Percentiles rank a stretch among this genome's conserved stretches.
Conservation (phyloP, 805 yeast genomes). For the Teunomyces barrocoloradensis region DNA sequence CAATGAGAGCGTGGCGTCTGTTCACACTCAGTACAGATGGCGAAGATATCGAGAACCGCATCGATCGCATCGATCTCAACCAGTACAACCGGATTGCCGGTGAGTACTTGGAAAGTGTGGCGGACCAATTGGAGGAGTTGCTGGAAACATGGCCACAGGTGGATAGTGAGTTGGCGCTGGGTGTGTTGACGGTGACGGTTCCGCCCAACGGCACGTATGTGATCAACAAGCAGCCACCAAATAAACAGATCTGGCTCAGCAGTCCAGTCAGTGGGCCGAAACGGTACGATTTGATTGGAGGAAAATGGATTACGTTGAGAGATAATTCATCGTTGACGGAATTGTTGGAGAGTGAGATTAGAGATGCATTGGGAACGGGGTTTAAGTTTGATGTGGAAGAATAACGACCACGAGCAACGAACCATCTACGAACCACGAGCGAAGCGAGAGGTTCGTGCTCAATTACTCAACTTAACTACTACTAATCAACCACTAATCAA, state of each 20-base stretch:
- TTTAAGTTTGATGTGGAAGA: conserved; percentile 12
- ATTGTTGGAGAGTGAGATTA: conserved; percentile 31
- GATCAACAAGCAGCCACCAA: conserved; percentile 96
- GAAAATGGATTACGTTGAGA: conserved; percentile 77
- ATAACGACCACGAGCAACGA: no score
- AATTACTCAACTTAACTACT: no score
- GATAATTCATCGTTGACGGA: conserved; percentile 46
- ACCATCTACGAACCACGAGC: no score
- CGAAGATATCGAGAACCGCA: conserved; percentile 47
- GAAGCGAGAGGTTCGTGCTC: no score
- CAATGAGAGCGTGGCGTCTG: no score
- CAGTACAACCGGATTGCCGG: conserved; percentile 68
- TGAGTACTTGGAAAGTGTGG: conserved; percentile 63
- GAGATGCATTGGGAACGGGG: conserved; percentile 22
- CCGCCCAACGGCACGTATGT: conserved; percentile 83
- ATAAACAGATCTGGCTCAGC: conserved; percentile 93
- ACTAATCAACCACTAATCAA: no score
- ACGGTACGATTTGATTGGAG: conserved; percentile 61
- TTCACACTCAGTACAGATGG: conserved; percentile 49
- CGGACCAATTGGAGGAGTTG: conserved; percentile 65
- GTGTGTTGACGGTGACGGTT: conserved; percentile 74
- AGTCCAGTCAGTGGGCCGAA: conserved; percentile 95
- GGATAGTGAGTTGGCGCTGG: conserved; percentile 80
- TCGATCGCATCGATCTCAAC: conserved; percentile 44
- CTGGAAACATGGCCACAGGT: conserved; percentile 61